A percentile compares a stretch with the other conserved stretches of the same genome.
phyloP scores from a whole-genome alignment of 306 rosid genomes.

The Hylodesmum podocarpum region DNA sequence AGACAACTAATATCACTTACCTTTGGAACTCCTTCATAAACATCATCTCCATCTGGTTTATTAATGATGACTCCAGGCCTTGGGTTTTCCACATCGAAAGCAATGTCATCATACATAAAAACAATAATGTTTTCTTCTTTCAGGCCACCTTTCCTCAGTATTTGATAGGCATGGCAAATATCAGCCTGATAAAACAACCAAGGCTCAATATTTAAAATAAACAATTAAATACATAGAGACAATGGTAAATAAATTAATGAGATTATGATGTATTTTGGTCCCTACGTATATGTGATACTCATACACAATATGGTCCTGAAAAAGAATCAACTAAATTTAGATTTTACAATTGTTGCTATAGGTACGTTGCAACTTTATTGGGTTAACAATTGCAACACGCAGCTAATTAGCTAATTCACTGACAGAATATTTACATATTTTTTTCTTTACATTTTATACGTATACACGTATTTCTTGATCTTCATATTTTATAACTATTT shows the following conservation, averaged over 20 bases:
- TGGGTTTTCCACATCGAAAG: conserved; percentile 75
- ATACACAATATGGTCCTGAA: not conserved
- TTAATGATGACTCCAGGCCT: conserved; percentile 89
- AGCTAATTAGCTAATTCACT: no score
- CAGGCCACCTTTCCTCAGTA: conserved; percentile 75
- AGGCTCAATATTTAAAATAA: not conserved
- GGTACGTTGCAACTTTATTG: no score
- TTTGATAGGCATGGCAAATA: conserved; percentile 93
- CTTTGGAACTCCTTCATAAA: conserved; percentile 94
- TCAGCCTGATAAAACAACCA: conserved; percentile 59
- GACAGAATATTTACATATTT: no score
- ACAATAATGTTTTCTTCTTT: conserved; percentile 97
- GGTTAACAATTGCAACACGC: no score
- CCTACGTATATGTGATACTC: not conserved
- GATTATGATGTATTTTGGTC: not conserved
- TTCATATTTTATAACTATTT: no score
- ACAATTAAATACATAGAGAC: conserved; percentile 1
- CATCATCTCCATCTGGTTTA: conserved; percentile 84
- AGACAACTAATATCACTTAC: conserved; percentile 35
- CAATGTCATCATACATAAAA: conserved; percentile 95
- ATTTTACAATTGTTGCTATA: not conserved
- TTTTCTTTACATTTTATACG: no score
- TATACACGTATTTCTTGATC: no score
- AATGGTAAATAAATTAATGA: not conserved
- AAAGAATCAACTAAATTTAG: not conserved